Evolutionary conservation across 1,284 basidiomycete species (phyloP), one percentile per base, ranked within the genome.

Genomic region (Cryptococcus wingfieldii): DNA sequence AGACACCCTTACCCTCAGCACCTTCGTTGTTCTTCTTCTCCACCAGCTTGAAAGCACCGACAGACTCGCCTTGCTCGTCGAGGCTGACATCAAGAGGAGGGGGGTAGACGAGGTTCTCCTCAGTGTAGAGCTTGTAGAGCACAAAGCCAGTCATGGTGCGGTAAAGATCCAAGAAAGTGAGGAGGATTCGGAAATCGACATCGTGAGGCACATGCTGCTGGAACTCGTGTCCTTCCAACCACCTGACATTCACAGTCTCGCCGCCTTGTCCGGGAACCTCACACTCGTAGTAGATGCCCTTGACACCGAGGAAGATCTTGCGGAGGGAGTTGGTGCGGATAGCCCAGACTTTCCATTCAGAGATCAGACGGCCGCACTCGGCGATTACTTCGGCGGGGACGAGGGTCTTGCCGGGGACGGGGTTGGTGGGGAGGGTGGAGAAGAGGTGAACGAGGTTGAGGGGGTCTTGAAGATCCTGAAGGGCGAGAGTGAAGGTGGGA

Each of bases 161-260:
- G 78, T 99, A 98, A 9, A 99, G 83, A 77, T 99, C 96, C 69
- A 98, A 80, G 82, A 99, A 99, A 12, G 96, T 98, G 65, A 97
- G 79, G 88, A 99, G 96, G 54, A 99, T 95, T 50, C 96, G 87
- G 71, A 97, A 90, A 77, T 99, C 96, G 62, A 98, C 94, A 70
- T 98, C 95, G 48, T 86, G 77, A 8, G 96, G 96, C 67, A 96
- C 93, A 66, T 84, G 88, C 80, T 99, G 96, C 4, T 94, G 95
- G 77, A 99, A 99, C 71, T 93, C 90, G 77, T 97, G 98, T 1
- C 95, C 94, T 23, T 98, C 91, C 28, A 98, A 84, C 96, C 96
- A 99, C 49, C 93, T 94, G 41, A 81, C 76, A 31, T 56, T 65
- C 50, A 97, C 83, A 34, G 83, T 86, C 78, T 98, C 90, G 63